A percentile compares a stretch with the other conserved stretches of the same genome.
Conservation (phyloP, 129 eudicot species). For the sunflower (Helianthus annuus) region HanXRQr2.0-SUNRISE NC_035444.2:11195217-11195716, state of each 20-base stretch:
- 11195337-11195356: neutral
- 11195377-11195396: neutral
- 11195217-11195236: neutral
- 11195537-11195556: no score
- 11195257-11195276: neutral
- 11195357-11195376: neutral
- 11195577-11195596: no score
- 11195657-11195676: no score
- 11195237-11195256: neutral
- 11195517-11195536: neutral
- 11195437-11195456: neutral
- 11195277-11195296: neutral
- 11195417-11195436: constrained; percentile 2
- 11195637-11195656: no score
- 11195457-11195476: constrained; percentile 12
- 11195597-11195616: no score
- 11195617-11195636: no score
- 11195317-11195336: neutral
- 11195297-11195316: neutral
- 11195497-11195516: no score
- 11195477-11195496: constrained; percentile 1
- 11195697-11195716: no score
- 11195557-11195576: no score
- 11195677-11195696: no score
- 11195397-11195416: neutral